Evolutionary conservation across 1,284 basidiomycete species (phyloP).

Genomic region (Pseudozyma thailandica): DNA sequence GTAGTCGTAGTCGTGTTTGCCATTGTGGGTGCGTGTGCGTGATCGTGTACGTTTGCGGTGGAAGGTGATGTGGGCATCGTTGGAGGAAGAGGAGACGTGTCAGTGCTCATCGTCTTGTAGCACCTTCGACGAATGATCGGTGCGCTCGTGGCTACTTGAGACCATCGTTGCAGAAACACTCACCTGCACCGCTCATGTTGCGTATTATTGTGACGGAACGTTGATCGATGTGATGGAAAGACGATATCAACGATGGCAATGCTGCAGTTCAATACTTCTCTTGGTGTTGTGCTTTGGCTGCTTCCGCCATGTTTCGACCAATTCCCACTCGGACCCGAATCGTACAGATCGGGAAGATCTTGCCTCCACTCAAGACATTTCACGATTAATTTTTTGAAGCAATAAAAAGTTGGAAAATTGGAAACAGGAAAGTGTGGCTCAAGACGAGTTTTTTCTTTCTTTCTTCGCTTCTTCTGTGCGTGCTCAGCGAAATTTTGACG

Average conservation of each 20-base stretch:
- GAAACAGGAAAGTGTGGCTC: neutral
- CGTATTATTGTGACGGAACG: constrained; percentile 13
- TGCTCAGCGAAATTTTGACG: constrained; percentile 28
- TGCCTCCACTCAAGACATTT: constrained; percentile 14
- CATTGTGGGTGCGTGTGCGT: too few relatives aligned
- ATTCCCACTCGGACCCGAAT: constrained; percentile 37
- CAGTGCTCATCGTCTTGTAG: neutral
- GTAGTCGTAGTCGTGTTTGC: too few relatives aligned
- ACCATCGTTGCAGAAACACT: neutral
- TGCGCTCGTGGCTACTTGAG: neutral
- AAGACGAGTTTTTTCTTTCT: constrained; percentile 7
- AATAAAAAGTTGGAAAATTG: neutral
- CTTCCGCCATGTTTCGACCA: neutral
- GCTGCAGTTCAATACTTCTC: neutral
- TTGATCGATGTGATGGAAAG: constrained; percentile 22
- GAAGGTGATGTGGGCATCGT: neutral
- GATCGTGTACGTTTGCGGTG: neutral
- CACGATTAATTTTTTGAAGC: neutral
- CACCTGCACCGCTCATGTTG: constrained; percentile 49
- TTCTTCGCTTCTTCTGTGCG: too few relatives aligned
- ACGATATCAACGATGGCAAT: neutral
- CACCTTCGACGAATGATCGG: neutral
- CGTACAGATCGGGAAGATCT: constrained; percentile 25
- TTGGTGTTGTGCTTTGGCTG: constrained; percentile 2
- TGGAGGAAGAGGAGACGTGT: neutral